Evolutionary conservation across 768 basidiomycete genomes (phyloP), one percentile per base, ranked within the genome.

Genomic region (Termitomyces sp.): DNA sequence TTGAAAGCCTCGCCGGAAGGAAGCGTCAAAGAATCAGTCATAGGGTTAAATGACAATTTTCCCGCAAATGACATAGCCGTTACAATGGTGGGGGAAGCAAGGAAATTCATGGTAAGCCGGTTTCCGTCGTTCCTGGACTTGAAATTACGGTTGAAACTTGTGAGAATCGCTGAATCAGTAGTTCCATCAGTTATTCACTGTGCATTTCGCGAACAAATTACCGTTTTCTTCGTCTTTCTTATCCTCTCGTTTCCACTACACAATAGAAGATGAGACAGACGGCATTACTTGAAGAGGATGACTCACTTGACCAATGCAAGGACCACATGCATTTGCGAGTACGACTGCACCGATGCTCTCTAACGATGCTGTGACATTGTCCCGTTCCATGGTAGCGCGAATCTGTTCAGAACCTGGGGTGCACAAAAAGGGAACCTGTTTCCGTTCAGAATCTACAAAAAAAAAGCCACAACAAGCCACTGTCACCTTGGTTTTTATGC

Each of bases 21-120:
- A 50, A 86, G 64, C 57, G 71, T 63, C 48, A 77, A 87, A 14
- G 82, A 77, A 72, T 99, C 97, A 18, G 84, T 89, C 67, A 88
- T 79, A 2, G 97, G 97, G 69, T 98, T 95, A 78, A 99, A 99
- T 12, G 91, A 87, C 46, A 98, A 80, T 69, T 85, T 88, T 41
- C 96, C 97, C 9, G 93, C 88, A 74, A 98, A 98, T 0, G 95
- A 87, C 93, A 96, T 94, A 1, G 97, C 97, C 23, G 97, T 98
- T 20, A 98, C 97, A 59, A 97, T 81, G 36, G 95, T 96, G 0
- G 97, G 97, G 4, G 95, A 98, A 8, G 96, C 94, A 59, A 99
- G 82, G 79, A 99, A 98, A 74, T 98, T 98, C 93, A 96, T 93
- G 16, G 95, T 98, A 57, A 87, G 78, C 41, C 82, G 79, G 71